Percentiles rank a stretch among this genome's conserved stretches.
Evolutionary conservation across 345 rosid species (phyloP).

Genomic region (Stellera chamaejasme): DNA sequence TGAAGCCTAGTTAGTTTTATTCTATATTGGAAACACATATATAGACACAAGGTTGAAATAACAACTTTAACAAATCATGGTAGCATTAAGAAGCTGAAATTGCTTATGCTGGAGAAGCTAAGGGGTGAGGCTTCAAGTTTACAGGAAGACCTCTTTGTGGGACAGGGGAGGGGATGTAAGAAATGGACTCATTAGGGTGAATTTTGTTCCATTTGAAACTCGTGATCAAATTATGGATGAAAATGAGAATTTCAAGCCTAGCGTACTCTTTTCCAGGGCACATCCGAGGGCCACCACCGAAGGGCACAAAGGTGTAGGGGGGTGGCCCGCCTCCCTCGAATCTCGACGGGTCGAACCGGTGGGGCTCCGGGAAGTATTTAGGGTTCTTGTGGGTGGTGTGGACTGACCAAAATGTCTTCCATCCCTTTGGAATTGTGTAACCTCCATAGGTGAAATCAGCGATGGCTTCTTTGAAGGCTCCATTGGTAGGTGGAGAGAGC

Average conservation of each 20-base stretch:
- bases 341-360: constrained; percentile 14
- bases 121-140: too few relatives aligned
- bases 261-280: constrained; percentile 21
- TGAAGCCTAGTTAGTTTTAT: too few relatives aligned
- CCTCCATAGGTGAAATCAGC: constrained; percentile 17
- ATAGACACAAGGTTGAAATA: too few relatives aligned
- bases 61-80: too few relatives aligned
- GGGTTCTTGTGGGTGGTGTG: constrained; percentile 20
- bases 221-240: constrained; percentile 12
- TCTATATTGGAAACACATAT: too few relatives aligned
- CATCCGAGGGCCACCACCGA: constrained; percentile 20
- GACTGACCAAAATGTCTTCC: constrained; percentile 29
- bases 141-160: neutral
- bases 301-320: constrained; percentile 15
- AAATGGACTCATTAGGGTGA: constrained; percentile 13
- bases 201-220: constrained; percentile 12
- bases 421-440: constrained; percentile 24
- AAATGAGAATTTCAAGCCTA: constrained; percentile 8
- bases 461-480: constrained; percentile 21
- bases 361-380: constrained; percentile 19
- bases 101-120: too few relatives aligned
- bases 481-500: constrained; percentile 16
- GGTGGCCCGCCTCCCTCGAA: constrained; percentile 17
- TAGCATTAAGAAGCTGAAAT: too few relatives aligned
- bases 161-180: constrained; percentile 7